phyloP scores from a whole-genome alignment of 129 eudicot genomes.

The Flaveria brownii region DNA sequence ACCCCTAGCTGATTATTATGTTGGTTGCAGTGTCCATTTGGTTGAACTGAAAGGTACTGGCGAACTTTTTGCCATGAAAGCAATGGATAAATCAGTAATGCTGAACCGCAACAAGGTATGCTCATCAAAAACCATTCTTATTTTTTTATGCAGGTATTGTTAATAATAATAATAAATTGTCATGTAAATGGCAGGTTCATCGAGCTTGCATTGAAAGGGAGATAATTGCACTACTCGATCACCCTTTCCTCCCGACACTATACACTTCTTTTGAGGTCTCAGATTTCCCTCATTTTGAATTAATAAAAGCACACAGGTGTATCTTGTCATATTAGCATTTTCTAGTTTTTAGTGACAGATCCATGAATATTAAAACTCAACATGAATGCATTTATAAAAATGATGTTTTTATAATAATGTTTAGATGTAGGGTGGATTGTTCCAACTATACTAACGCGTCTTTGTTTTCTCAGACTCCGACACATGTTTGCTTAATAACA shows the following conservation, averaged over 20 bases:
- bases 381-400: too few species aligned
- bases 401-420: background rate
- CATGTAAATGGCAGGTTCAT: conserved; percentile 68
- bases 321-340: too few species aligned
- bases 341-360: conserved; percentile 3
- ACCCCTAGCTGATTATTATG: conserved; percentile 7
- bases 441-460: conserved; percentile 25
- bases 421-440: background rate
- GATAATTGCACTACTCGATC: conserved; percentile 84
- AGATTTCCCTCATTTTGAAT: background rate
- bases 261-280: conserved; percentile 80
- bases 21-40: conserved; percentile 83
- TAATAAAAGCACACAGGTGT: too few species aligned
- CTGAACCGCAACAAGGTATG: conserved; percentile 86
- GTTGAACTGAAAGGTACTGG: conserved; percentile 87
- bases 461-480: conserved; percentile 66
- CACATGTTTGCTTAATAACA: conserved; percentile 97
- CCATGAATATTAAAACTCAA: conserved; percentile 5
- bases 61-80: conserved; percentile 96
- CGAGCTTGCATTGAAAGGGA: conserved; percentile 97
- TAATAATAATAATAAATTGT: background rate
- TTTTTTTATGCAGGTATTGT: background rate
- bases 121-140: background rate
- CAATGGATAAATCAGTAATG: conserved; percentile 95
- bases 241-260: conserved; percentile 93